These are phyloP conservation scores for Hypoxylon cercidicola DNA, from an alignment of 495 filamentous ascomycete species.

Conservation along the genomic window DNA sequence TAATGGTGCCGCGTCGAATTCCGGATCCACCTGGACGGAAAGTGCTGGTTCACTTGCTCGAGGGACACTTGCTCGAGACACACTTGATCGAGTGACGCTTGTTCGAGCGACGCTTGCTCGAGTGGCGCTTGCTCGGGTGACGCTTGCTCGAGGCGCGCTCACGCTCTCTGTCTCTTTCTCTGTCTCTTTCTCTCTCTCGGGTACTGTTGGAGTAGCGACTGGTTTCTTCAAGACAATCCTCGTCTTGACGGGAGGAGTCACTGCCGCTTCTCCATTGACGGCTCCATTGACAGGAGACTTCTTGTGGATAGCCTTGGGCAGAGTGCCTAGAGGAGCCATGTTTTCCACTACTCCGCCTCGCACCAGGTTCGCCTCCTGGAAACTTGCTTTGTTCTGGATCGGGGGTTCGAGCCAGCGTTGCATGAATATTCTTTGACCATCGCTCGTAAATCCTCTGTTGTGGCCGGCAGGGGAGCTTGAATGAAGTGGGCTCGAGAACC, in stretches of 20 bases:
- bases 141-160: constrained; percentile 24
- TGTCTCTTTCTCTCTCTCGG: constrained; percentile 15
- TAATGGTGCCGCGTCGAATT: constrained; percentile 18
- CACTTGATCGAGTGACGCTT: too few relatives aligned
- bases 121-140: too few relatives aligned
- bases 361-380: constrained; percentile 71
- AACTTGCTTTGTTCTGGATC: constrained; percentile 73
- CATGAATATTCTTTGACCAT: constrained; percentile 53
- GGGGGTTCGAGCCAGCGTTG: constrained; percentile 78
- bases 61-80: too few relatives aligned
- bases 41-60: constrained; percentile 11
- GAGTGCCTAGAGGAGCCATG: constrained; percentile 74
- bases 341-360: constrained; percentile 72
- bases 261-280: constrained; percentile 26
- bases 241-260: constrained; percentile 42
- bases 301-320: constrained; percentile 64
- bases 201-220: constrained; percentile 25
- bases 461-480: constrained; percentile 45
- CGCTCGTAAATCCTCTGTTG: constrained; percentile 46
- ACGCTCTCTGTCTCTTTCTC: constrained; percentile 21
- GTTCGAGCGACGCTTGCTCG: too few relatives aligned
- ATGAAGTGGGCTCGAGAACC: constrained; percentile 65
- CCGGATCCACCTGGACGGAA: constrained; percentile 14
- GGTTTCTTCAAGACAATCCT: constrained; percentile 55
- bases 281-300: constrained; percentile 45